Base-by-base conservation (phyloP, 352 stramenopile genomes). In the Phytopythium chamaehyphon region DNA sequence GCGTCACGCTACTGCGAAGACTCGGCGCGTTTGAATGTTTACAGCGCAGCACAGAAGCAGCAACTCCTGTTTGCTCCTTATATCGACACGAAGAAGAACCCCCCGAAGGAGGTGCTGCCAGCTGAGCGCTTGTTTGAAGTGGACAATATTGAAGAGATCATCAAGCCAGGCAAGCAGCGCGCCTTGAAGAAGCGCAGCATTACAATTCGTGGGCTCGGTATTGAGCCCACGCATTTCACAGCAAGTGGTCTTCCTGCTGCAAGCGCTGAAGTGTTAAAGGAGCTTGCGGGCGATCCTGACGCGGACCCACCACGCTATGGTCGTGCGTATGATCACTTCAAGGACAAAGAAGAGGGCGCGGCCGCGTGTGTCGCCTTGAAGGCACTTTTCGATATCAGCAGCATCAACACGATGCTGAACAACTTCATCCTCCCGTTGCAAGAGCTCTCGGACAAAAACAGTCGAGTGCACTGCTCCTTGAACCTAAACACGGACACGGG, bases 401-500 rank as follows among this genome's bases (percentile, higher is more conserved):
- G 84, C 47, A 98, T 99, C 49, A 97, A 99, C 63, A 99, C 96
- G 22, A 99, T 99, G 96, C 90, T 99, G 61, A 97, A 90, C 62
- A 99, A 96, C 64, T 98, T 98, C 52, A 95, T 98, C 42, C 49
- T 96, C 50, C 93, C 94, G 26, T 75, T 98, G 11, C 90, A 97
- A 57, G 76, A 91, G 21, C 73, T 99, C 12, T 84, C 93, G 8
- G 97, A 99, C 64, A 76, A 86, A 21, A 73, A 98, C 36, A 90
- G 79, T 39, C 83, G 97, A 18, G 95, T 99, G 9, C 97, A 99
- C 65, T 98, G 96, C 64, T 98, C 93, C 19, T 75, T 99, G 1
- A 99, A 99, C 75, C 67, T 99, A 3, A 99, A 99, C 66, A 99
- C 97, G 18, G 97, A 99, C 64, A 99, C 97, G 48, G 97, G 97